A percentile compares a stretch with the other conserved stretches of the same genome.
phyloP scores from a whole-genome alignment of 352 stramenopile species.

The Phytopythium delawarense region DNA sequence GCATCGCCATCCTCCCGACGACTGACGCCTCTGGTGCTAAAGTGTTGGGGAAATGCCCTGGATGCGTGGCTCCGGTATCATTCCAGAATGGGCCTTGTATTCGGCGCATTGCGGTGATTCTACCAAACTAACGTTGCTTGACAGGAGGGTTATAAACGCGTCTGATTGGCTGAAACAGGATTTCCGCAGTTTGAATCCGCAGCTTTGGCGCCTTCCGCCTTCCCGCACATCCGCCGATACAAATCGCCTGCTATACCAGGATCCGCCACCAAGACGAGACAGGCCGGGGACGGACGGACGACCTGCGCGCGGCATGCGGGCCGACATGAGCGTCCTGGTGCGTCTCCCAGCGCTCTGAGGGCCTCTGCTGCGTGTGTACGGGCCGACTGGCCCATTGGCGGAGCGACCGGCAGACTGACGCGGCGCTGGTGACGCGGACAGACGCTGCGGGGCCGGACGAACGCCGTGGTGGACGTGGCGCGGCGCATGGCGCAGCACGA shows the following conservation, averaged over 20 bases:
- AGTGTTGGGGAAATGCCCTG: no score
- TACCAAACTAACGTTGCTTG: not conserved
- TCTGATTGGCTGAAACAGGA: slow-evolving; percentile 14
- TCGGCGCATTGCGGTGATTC: not conserved
- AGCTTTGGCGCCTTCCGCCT: not conserved
- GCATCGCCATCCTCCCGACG: slow-evolving; percentile 16
- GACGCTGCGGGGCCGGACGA: slow-evolving; percentile 47
- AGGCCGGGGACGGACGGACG: not conserved
- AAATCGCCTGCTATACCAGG: no score
- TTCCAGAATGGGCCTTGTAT: slow-evolving; percentile 2
- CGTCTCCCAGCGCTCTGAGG: not conserved
- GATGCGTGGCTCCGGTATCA: not conserved
- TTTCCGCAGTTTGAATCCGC: not conserved
- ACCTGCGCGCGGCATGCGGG: slow-evolving; percentile 18
- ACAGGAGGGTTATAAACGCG: not conserved
- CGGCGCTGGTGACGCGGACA: slow-evolving; percentile 5
- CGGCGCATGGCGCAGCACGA: slow-evolving; percentile 45
- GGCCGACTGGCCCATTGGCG: not conserved
- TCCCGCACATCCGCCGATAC: no score
- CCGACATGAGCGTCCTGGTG: slow-evolving; percentile 49
- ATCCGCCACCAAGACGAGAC: not conserved
- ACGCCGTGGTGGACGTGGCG: slow-evolving; percentile 41
- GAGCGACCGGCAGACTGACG: not conserved
- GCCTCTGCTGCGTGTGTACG: no score
- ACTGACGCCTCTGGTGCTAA: no score